Evolutionary conservation across 1,284 basidiomycete genomes (phyloP).

Genomic region (Meripilus lineatus): DNA sequence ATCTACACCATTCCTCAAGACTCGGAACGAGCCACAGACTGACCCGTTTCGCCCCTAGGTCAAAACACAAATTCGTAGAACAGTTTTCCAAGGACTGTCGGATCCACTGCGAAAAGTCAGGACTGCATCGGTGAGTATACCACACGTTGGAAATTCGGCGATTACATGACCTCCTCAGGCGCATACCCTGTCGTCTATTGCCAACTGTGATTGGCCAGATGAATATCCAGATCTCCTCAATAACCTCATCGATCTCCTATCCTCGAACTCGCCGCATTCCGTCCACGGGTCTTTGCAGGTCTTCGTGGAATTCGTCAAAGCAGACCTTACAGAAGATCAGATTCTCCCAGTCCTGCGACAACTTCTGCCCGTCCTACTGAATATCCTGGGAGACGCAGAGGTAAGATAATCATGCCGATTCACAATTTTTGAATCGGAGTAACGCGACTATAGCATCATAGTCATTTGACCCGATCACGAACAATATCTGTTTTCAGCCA

Average conservation of each 20-base stretch:
- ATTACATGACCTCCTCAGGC: slow-evolving; percentile 45
- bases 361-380: slow-evolving; percentile 79
- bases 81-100: slow-evolving; percentile 78
- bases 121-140: slow-evolving; percentile 62
- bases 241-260: slow-evolving; percentile 69
- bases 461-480: slow-evolving; percentile 75
- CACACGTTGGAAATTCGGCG: background rate
- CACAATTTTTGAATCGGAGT: background rate
- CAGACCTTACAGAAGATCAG: slow-evolving; percentile 90
- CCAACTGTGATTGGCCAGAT: slow-evolving; percentile 91
- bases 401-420: slow-evolving; percentile 34
- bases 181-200: slow-evolving; percentile 78
- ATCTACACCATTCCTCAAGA: slow-evolving; percentile 77
- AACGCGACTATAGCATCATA: slow-evolving; percentile 49
- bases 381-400: slow-evolving; percentile 73
- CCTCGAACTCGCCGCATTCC: slow-evolving; percentile 62
- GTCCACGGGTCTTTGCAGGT: slow-evolving; percentile 96
- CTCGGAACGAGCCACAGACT: slow-evolving; percentile 52
- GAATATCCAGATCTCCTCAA: slow-evolving; percentile 83
- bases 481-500: slow-evolving; percentile 89
- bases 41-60: slow-evolving; percentile 39
- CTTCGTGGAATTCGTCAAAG: slow-evolving; percentile 86
- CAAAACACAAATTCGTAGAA: slow-evolving; percentile 72
- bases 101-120: slow-evolving; percentile 83
- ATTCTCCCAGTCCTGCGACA: slow-evolving; percentile 82